Evolutionary conservation across 2,329 filamentous ascomycete genomes (phyloP).

Genomic region (Coniosporium tulheliwenetii): DNA sequence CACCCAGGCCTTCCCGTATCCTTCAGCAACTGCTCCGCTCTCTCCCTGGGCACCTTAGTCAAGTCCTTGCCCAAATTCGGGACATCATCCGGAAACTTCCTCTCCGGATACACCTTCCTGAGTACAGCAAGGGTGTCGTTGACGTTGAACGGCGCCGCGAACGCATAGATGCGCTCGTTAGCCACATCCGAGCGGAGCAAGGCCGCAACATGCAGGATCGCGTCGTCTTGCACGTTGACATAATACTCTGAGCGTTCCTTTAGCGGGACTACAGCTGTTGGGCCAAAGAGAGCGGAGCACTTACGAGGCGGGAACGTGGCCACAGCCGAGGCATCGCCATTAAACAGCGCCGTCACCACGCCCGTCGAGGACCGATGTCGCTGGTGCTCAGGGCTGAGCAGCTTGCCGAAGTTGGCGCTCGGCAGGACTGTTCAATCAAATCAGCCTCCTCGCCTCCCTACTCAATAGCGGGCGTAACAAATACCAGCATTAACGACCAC

Average conservation of each 20-base stretch:
- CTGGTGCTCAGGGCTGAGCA: conserved; percentile 3
- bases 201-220: conserved; percentile 36
- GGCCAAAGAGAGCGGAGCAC: neutral
- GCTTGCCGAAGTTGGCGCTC: conserved; percentile 3
- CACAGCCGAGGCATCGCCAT: conserved; percentile 1
- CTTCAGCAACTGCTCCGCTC: conserved; percentile 14
- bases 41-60: conserved; percentile 9
- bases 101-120: conserved; percentile 22
- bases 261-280: neutral
- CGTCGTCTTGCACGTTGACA: conserved; percentile 33
- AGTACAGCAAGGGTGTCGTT: conserved; percentile 26
- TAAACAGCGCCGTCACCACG: conserved; percentile 2
- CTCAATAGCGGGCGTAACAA: too few relatives aligned
- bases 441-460: too few relatives aligned
- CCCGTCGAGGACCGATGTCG: conserved; percentile 3
- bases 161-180: conserved; percentile 38
- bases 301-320: conserved; percentile 1
- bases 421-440: conserved; percentile 11
- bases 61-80: conserved; percentile 9
- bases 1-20: conserved; percentile 14
- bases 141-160: conserved; percentile 31
- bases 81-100: conserved; percentile 15
- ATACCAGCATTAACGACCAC: conserved; percentile 25
- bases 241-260: conserved; percentile 14
- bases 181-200: conserved; percentile 28